Conservation (phyloP, 169 alveolate genomes). For the Plasmodium sp. region DNA sequence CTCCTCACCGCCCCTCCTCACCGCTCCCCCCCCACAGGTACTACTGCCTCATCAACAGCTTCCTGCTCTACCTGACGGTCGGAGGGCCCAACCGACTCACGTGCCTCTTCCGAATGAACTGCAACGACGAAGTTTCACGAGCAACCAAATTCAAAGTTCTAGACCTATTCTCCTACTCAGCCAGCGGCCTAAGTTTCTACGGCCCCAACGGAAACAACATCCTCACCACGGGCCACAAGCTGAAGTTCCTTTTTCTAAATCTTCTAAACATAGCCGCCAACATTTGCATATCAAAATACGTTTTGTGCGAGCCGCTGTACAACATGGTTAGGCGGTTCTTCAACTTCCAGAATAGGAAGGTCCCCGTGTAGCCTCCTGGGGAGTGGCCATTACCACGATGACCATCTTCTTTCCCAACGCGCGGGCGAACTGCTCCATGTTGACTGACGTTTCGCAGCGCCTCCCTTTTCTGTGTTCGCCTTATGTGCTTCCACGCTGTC, state of each 20-base stretch:
- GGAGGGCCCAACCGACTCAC: conserved; percentile 88
- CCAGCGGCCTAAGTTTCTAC: conserved; percentile 88
- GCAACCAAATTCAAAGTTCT: conserved; percentile 83
- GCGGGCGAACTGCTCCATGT: not conserved
- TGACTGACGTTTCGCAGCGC: not conserved
- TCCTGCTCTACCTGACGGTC: conserved; percentile 80
- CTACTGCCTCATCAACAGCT: conserved; percentile 77
- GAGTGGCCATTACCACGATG: not conserved
- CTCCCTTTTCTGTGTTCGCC: not conserved
- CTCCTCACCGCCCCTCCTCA: conserved; percentile 73
- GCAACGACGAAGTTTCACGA: conserved; percentile 88
- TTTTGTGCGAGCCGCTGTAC: conserved; percentile 44
- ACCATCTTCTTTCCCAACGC: not conserved
- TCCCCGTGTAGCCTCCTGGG: conserved; percentile 9
- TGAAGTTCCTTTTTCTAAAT: conserved; percentile 33
- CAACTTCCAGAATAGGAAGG: conserved; percentile 35
- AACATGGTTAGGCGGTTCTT: conserved; percentile 50
- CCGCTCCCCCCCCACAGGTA: conserved; percentile 77
- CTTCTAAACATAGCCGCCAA: conserved; percentile 20
- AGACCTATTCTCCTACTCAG: conserved; percentile 84
- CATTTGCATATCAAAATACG: conserved; percentile 59
- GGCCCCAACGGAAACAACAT: conserved; percentile 90
- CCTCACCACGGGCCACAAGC: conserved; percentile 80
- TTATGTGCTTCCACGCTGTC: not conserved
- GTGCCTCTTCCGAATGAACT: conserved; percentile 91